phyloP scores from a whole-genome alignment of 805 yeast genomes.

The Wickerhamiella parazyma region DNA sequence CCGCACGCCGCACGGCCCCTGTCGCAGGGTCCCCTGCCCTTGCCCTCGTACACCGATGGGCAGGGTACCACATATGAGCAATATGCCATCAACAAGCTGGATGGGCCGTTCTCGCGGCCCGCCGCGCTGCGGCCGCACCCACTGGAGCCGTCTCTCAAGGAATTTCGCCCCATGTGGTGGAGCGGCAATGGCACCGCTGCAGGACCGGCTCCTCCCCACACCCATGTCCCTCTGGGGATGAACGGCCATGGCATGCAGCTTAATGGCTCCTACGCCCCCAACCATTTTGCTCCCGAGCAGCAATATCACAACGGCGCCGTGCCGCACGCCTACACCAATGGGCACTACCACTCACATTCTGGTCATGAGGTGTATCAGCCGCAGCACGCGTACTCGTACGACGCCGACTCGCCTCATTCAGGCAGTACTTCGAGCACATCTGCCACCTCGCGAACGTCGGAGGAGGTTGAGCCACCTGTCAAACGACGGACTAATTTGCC shows the following conservation, averaged over 20 bases:
- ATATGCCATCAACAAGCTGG: neutral
- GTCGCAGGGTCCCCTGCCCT: neutral
- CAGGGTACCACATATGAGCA: neutral
- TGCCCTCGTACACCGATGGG: neutral
- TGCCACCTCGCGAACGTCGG: slow-evolving; percentile 9
- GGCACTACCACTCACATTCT: neutral
- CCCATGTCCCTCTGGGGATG: too few relatives aligned
- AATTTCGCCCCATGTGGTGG: neutral
- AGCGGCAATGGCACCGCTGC: too few relatives aligned
- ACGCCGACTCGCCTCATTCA: neutral
- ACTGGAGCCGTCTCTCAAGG: neutral
- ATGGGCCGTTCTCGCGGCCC: neutral
- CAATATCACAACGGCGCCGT: neutral
- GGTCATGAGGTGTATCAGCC: neutral
- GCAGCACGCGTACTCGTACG: neutral
- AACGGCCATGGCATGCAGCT: neutral
- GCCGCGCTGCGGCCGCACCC: neutral
- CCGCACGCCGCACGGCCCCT: neutral
- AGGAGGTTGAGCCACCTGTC: slow-evolving; percentile 2
- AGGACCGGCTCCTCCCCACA: too few relatives aligned
- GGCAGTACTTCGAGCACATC: slow-evolving; percentile 15
- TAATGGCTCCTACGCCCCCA: neutral
- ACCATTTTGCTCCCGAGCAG: too few relatives aligned
- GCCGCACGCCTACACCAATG: neutral
- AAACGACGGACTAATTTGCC: slow-evolving; percentile 60